These are phyloP conservation scores for Metrosideros polymorpha DNA, from an alignment of 441 rosid genomes.

Conservation along the genomic window DNA sequence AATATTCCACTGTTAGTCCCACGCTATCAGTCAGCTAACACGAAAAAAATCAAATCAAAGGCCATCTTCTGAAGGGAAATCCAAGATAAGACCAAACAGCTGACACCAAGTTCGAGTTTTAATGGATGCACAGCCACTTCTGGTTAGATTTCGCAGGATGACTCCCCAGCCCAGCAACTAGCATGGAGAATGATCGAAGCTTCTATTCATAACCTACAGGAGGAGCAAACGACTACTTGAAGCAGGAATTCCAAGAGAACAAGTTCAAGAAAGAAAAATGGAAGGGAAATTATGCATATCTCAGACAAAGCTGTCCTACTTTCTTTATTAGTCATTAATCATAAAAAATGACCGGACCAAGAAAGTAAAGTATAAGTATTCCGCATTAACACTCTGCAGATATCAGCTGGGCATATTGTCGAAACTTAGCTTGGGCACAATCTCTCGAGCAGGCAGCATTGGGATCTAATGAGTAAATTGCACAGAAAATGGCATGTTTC, in stretches of 20 bases:
- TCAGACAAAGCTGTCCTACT: neutral
- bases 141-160: neutral
- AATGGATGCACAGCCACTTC: neutral
- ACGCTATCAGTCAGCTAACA: neutral
- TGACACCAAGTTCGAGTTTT: neutral
- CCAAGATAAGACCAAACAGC: neutral
- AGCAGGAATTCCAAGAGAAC: neutral
- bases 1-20: neutral
- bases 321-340: neutral
- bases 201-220: neutral
- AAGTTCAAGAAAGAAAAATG: neutral
- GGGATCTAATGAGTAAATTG: neutral
- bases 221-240: neutral
- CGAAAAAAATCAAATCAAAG: neutral
- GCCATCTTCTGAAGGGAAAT: neutral
- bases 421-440: neutral
- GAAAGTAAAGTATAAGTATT: neutral
- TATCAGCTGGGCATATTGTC: neutral
- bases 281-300: neutral
- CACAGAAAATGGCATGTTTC: neutral
- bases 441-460: neutral
- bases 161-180: neutral
- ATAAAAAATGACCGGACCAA: neutral
- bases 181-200: neutral
- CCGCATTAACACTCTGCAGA: neutral